Conservation (phyloP, 257 asterid genomes). For the Paraleonurus japonicus region DNA sequence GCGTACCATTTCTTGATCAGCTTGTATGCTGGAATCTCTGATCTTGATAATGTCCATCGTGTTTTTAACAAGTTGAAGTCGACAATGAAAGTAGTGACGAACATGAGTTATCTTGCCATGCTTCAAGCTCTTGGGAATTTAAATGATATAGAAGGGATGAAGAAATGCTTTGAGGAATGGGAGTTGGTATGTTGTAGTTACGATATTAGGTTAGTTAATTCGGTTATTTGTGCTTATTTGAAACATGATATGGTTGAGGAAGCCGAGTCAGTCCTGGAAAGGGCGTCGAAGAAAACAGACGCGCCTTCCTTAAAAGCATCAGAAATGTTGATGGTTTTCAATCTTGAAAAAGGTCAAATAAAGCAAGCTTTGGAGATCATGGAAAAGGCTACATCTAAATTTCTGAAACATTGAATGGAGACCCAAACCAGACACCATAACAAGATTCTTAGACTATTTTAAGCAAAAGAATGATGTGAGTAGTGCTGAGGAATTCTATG, state of each 20-base stretch:
- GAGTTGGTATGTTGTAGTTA: slow-evolving; percentile 45
- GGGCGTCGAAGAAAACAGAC: slow-evolving; percentile 38
- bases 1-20: slow-evolving; percentile 64
- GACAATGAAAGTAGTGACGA: slow-evolving; percentile 39
- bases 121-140: slow-evolving; percentile 59
- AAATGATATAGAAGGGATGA: slow-evolving; percentile 54
- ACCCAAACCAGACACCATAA: slow-evolving; percentile 33
- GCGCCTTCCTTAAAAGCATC: slow-evolving; percentile 55
- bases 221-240: slow-evolving; percentile 49
- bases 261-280: slow-evolving; percentile 45
- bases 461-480: slow-evolving; percentile 45
- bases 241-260: slow-evolving; percentile 48
- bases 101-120: slow-evolving; percentile 61
- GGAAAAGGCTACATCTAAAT: slow-evolving; percentile 39
- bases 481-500: slow-evolving; percentile 60
- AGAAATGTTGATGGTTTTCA: slow-evolving; percentile 54
- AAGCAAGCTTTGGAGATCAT: slow-evolving; percentile 45
- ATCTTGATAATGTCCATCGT: slow-evolving; percentile 55
- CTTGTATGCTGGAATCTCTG: slow-evolving; percentile 59
- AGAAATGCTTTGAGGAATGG: slow-evolving; percentile 78
- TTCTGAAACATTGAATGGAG: slow-evolving; percentile 38
- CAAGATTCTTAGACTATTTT: slow-evolving; percentile 37
- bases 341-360: slow-evolving; percentile 35
- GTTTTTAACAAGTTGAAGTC: slow-evolving; percentile 65
- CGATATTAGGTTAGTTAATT: slow-evolving; percentile 53